These are phyloP conservation scores for Fusarium sambucinum DNA, from an alignment of 2,329 filamentous ascomycete species.

Conservation along the genomic window DNA sequence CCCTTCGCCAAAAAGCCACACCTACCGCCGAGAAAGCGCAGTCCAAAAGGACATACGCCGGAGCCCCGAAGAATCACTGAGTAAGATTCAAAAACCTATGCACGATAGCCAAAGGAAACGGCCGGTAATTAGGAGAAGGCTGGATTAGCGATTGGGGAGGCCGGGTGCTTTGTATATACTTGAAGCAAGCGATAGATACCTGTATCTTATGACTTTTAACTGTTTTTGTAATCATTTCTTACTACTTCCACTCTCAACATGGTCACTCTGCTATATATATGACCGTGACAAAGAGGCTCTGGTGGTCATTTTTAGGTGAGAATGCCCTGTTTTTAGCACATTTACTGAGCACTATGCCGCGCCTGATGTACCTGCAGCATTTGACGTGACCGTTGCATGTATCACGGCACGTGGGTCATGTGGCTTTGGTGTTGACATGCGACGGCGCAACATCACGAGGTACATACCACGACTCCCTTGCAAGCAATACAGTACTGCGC, in stretches of 20 bases:
- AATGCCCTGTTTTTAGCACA: constrained; percentile 40
- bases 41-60: constrained; percentile 53
- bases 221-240: constrained; percentile 40
- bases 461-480: background rate
- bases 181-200: constrained; percentile 55
- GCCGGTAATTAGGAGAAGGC: constrained; percentile 56
- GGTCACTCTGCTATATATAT: constrained; percentile 37
- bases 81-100: constrained; percentile 62
- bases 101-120: constrained; percentile 57
- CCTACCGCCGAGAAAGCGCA: constrained; percentile 47
- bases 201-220: constrained; percentile 54
- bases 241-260: constrained; percentile 20
- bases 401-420: constrained; percentile 48
- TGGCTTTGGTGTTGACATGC: constrained; percentile 46
- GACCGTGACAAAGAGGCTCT: constrained; percentile 19
- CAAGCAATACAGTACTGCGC: constrained; percentile 5
- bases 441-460: constrained; percentile 41
- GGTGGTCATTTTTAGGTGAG: constrained; percentile 43
- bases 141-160: constrained; percentile 55
- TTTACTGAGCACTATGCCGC: constrained; percentile 40
- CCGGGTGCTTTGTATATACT: constrained; percentile 56
- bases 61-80: constrained; percentile 60
- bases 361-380: constrained; percentile 45
- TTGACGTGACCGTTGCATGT: constrained; percentile 41
- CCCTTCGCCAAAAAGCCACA: constrained; percentile 53